These are phyloP conservation scores for Colletotrichum sp. DNA, from an alignment of 2,329 filamentous ascomycete species.

Conservation along the genomic window DNA sequence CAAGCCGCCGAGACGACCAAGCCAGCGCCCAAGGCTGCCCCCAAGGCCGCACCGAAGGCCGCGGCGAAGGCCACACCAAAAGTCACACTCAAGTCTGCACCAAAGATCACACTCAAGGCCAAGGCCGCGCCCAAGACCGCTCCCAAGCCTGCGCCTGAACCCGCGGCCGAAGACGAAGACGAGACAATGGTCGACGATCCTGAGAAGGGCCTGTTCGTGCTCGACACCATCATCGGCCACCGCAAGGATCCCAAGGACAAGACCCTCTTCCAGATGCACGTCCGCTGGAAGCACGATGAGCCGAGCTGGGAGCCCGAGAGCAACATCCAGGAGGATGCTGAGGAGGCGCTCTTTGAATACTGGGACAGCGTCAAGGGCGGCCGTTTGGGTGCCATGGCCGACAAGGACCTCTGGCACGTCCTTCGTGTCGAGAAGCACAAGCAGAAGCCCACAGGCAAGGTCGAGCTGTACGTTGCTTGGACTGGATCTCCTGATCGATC, in stretches of 20 bases:
- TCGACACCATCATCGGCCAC: constrained; percentile 14
- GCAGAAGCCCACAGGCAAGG: constrained; percentile 1
- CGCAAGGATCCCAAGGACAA: constrained; percentile 14
- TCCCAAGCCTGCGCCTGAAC: neutral
- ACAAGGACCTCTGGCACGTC: constrained; percentile 23
- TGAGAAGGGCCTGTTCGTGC: neutral
- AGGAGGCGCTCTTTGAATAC: constrained; percentile 30
- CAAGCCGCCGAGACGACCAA: neutral
- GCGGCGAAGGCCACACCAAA: neutral
- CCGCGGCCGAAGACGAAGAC: neutral
- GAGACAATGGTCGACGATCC: neutral
- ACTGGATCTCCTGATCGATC: constrained; percentile 16
- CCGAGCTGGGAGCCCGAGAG: constrained; percentile 37
- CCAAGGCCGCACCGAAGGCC: neutral
- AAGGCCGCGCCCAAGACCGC: neutral
- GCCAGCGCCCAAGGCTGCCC: neutral
- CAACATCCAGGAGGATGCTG: constrained; percentile 37
- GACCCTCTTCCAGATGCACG: constrained; percentile 31
- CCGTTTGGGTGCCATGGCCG: constrained; percentile 9
- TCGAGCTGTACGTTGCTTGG: constrained; percentile 10
- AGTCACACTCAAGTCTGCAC: neutral
- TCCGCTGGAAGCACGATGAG: constrained; percentile 34
- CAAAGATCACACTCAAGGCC: neutral
- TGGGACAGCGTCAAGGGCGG: constrained; percentile 23
- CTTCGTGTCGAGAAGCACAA: constrained; percentile 19